These are phyloP conservation scores for Amauroascus niger DNA, from an alignment of 2,329 filamentous ascomycete species.

Conservation along the genomic window DNA sequence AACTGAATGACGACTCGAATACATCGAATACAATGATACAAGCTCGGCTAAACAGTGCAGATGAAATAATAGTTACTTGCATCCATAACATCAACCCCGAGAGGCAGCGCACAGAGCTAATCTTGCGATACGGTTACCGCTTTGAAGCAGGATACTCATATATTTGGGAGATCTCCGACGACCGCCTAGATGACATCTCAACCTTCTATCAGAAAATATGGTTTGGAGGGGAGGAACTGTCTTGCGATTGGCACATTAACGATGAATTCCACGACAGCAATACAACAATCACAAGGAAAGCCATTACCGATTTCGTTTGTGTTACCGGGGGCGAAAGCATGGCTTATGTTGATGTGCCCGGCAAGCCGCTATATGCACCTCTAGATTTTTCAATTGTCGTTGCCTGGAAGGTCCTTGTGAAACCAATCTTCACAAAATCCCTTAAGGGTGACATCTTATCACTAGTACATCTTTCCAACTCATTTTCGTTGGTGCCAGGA, in stretches of 20 bases:
- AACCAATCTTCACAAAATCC: constrained; percentile 92
- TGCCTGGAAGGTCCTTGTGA: constrained; percentile 97
- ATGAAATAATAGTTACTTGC: too few species aligned
- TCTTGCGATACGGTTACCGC: too few species aligned
- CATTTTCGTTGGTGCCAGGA: constrained; percentile 45
- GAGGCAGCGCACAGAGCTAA: too few species aligned
- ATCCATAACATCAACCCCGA: too few species aligned
- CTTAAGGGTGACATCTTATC: constrained; percentile 95
- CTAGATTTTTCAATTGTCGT: constrained; percentile 99
- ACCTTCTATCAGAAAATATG: constrained; percentile 98
- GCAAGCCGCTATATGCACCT: constrained; percentile 73
- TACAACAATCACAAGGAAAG: constrained; percentile 30
- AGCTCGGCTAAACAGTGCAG: too few species aligned
- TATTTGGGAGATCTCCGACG: too few species aligned
- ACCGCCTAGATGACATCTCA: constrained; percentile 17
- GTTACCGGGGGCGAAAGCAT: constrained; percentile 96
- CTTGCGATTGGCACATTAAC: constrained; percentile 71
- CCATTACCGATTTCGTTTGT: constrained; percentile 87
- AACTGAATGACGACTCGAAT: too few species aligned
- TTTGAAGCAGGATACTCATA: too few species aligned
- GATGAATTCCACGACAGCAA: constrained; percentile 80
- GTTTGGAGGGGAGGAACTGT: constrained; percentile 79
- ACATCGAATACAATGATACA: too few species aligned
- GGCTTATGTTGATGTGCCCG: constrained; percentile 79
- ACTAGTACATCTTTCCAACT: constrained; percentile 82